Evolutionary conservation across 1,139 yeast species (phyloP).

Genomic region (Pichia sp.): DNA sequence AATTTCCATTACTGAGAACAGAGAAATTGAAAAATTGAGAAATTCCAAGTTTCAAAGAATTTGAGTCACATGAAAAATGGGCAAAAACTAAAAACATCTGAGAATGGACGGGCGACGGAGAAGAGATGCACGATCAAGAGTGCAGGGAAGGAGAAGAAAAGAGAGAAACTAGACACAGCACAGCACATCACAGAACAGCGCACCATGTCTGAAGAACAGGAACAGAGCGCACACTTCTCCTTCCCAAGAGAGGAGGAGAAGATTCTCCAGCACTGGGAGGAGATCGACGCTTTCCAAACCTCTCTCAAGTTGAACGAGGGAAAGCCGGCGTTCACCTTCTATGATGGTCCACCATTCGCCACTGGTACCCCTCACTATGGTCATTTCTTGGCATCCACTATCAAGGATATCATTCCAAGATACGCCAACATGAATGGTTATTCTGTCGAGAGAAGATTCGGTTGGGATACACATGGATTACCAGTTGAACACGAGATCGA

Average conservation of each 20-base stretch:
- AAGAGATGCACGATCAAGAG: too few species aligned
- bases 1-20: too few species aligned
- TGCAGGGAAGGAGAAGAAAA: background rate
- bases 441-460: slow-evolving; percentile 94
- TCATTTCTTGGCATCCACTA: slow-evolving; percentile 91
- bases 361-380: slow-evolving; percentile 99
- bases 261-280: slow-evolving; percentile 75
- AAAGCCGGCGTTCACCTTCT: slow-evolving; percentile 83
- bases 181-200: too few species aligned
- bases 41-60: too few species aligned
- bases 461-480: slow-evolving; percentile 99
- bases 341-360: slow-evolving; percentile 99
- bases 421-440: slow-evolving; percentile 97
- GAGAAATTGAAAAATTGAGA: too few species aligned
- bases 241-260: slow-evolving; percentile 89
- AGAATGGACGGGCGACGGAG: too few species aligned
- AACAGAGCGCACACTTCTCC: slow-evolving; percentile 30
- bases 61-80: too few species aligned
- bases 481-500: slow-evolving; percentile 99
- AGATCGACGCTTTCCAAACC: slow-evolving; percentile 86
- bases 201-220: slow-evolving; percentile 23
- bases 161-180: background rate
- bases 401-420: slow-evolving; percentile 95
- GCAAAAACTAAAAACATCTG: too few species aligned
- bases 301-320: slow-evolving; percentile 79